Base-by-base conservation (phyloP, 345 rosid genomes). In the Geranium rotundifolium region DNA sequence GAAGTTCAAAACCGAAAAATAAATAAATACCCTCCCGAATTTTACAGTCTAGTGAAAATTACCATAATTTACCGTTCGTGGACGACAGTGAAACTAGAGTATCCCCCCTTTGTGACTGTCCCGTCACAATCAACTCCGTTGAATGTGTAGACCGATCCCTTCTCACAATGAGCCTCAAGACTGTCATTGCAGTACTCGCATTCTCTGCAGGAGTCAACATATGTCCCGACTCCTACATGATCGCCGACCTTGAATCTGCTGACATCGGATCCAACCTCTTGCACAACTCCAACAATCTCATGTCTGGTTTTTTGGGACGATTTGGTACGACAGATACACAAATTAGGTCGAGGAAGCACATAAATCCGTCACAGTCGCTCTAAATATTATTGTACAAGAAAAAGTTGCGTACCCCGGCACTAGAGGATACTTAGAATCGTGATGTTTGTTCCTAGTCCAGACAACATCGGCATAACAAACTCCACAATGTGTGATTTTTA, bases 151-250 rank as follows among this genome's bases (percentile, higher is more conserved):
- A 83, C 84, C 37, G 62, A 16, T 1, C 84, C 83, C 73, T 84
- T 89, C 6, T 59, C 79, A 54, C 99, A 93, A 41, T 49, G 39
- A 55, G 71, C 73, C 79, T 93, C 97, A 46, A 69, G 62, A 23
- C 75, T 68, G 13, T 82, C 72, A 5, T 88, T 71, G 41, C 99
- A 93, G 17, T 72, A 75, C 1, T 86, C 91, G 58, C 99, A 93
- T 37, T 83, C 75, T 70, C 88, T 79, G 67, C 97, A 93, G 0
- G 96, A 86, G 73, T 82, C 82, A 61, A 93, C 92, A 73, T 72
- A 90, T 37, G 97, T 88, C 54, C 99, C 99, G 60, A 93, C 95
- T 27, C 99, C 97, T 62, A 85, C 88, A 67, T 69, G 90, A 66
- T 93, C 97, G 7, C 97, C 96, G 29, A 77, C 78, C 76, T 86